Conservation (phyloP, 2,329 filamentous ascomycete species). For the Verticillium klebahnii region DNA sequence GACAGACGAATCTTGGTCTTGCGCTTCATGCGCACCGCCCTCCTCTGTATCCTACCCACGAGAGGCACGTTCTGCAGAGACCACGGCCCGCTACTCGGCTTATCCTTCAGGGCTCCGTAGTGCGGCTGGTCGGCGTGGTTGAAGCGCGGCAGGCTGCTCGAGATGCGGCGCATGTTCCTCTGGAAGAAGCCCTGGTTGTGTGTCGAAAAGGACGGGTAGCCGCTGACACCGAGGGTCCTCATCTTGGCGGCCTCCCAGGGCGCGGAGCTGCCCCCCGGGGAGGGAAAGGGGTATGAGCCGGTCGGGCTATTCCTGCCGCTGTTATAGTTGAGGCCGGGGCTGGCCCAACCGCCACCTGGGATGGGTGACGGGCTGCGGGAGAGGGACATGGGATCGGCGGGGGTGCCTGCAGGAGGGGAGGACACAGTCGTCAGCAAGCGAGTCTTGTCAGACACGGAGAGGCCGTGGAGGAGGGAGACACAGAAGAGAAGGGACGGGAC, state of each 20-base stretch:
- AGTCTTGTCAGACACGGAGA: conserved; percentile 2
- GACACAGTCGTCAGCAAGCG: conserved; percentile 14
- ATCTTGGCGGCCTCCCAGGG: conserved; percentile 82
- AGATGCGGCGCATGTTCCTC: conserved; percentile 76
- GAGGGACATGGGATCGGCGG: conserved; percentile 66
- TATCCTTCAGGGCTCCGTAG: conserved; percentile 69
- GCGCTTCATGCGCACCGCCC: conserved; percentile 52
- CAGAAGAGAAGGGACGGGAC: conserved; percentile 18
- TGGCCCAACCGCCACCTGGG: conserved; percentile 83
- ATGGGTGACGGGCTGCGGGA: conserved; percentile 85
- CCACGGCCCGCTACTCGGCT: conserved; percentile 58
- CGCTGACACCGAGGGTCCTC: conserved; percentile 66
- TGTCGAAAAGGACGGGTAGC: conserved; percentile 75
- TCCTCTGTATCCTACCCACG: conserved; percentile 40
- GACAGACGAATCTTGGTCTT: conserved; percentile 61
- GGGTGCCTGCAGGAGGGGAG: conserved; percentile 40
- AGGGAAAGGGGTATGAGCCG: conserved; percentile 25
- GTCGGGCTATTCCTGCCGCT: conserved; percentile 67
- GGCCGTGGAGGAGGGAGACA: conserved; percentile 4
- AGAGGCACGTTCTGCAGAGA: conserved; percentile 39
- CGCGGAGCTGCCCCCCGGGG: conserved; percentile 51
- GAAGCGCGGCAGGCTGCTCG: conserved; percentile 73
- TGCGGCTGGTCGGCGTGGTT: conserved; percentile 37
- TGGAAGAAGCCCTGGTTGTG: conserved; percentile 84
- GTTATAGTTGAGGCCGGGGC: conserved; percentile 66